phyloP scores from a whole-genome alignment of 805 yeast genomes.

The Saccharomycopsis amapae region DNA sequence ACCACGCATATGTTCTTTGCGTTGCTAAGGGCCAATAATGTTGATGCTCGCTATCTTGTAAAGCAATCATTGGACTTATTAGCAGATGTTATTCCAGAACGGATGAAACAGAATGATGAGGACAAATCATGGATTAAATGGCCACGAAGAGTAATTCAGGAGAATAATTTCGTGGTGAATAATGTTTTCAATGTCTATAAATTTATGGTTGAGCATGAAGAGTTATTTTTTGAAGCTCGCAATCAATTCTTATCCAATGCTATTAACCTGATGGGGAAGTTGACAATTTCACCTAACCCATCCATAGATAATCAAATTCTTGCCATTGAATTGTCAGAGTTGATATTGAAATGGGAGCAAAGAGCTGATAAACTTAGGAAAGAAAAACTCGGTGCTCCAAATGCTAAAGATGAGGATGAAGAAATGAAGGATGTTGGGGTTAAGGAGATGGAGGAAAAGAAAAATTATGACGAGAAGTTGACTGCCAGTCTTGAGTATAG shows the following conservation, averaged over 20 bases:
- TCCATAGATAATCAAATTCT: slow-evolving; percentile 74
- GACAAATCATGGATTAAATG: slow-evolving; percentile 75
- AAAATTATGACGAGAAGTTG: too few species aligned
- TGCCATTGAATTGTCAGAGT: slow-evolving; percentile 84
- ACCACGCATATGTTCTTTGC: slow-evolving; percentile 93
- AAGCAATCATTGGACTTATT: slow-evolving; percentile 80
- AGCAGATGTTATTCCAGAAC: slow-evolving; percentile 76
- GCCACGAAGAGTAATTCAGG: slow-evolving; percentile 91
- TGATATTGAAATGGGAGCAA: slow-evolving; percentile 81
- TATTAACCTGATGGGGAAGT: slow-evolving; percentile 85
- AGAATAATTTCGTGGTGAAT: slow-evolving; percentile 55
- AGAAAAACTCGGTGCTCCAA: slow-evolving; percentile 9
- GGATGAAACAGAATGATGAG: slow-evolving; percentile 48
- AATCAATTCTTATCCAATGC: slow-evolving; percentile 86
- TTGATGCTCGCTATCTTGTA: slow-evolving; percentile 76
- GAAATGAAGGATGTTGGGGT: slow-evolving; percentile 8
- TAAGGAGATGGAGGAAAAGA: slow-evolving; percentile 24
- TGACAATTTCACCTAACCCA: slow-evolving; percentile 71
- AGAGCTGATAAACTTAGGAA: slow-evolving; percentile 30
- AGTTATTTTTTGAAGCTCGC: slow-evolving; percentile 77
- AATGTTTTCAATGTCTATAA: slow-evolving; percentile 87
- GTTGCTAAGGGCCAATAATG: slow-evolving; percentile 71
- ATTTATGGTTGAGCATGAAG: slow-evolving; percentile 80
- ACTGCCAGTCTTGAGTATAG: slow-evolving; percentile 34
- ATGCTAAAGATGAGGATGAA: slow-evolving; percentile 26